A percentile compares a stretch with the other conserved stretches of the same genome.
phyloP scores from a whole-genome alignment of 202 grass and related monocot genomes.

The Panicum virgatum region DNA sequence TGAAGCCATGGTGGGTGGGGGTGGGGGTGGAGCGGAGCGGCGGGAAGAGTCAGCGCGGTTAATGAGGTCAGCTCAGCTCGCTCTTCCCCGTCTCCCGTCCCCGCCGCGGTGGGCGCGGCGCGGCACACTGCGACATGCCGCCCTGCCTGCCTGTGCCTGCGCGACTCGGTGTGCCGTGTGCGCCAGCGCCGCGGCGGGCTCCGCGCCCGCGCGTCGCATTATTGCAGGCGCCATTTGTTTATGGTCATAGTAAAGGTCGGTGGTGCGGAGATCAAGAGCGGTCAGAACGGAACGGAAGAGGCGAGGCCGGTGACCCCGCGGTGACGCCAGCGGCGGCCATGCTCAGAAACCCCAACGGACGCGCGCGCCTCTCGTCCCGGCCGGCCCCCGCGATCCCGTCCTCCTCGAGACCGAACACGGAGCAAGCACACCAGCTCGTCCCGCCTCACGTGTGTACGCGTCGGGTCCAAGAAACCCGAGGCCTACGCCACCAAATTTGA shows the following conservation, averaged over 20 bases:
- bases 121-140: slow-evolving; percentile 37
- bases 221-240: slow-evolving; percentile 17
- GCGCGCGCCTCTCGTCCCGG: neutral
- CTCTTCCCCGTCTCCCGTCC: neutral
- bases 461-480: neutral
- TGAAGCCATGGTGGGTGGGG: neutral
- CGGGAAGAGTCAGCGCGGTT: slow-evolving; percentile 2
- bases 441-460: slow-evolving; percentile 3
- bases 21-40: too few species aligned
- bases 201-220: neutral
- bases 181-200: neutral
- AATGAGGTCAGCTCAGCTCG: neutral
- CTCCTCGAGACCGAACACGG: neutral
- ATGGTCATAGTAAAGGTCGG: neutral
- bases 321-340: neutral
- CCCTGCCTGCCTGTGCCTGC: neutral
- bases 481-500: neutral
- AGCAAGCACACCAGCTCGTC: too few species aligned
- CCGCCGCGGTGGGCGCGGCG: slow-evolving; percentile 15
- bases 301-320: neutral
- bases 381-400: too few species aligned
- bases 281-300: neutral
- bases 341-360: neutral
- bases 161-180: too few species aligned
- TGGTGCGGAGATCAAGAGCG: neutral